Evolutionary conservation across 768 basidiomycete genomes (phyloP), one percentile per base, ranked within the genome.

Genomic region (Termitomyces sp.): DNA sequence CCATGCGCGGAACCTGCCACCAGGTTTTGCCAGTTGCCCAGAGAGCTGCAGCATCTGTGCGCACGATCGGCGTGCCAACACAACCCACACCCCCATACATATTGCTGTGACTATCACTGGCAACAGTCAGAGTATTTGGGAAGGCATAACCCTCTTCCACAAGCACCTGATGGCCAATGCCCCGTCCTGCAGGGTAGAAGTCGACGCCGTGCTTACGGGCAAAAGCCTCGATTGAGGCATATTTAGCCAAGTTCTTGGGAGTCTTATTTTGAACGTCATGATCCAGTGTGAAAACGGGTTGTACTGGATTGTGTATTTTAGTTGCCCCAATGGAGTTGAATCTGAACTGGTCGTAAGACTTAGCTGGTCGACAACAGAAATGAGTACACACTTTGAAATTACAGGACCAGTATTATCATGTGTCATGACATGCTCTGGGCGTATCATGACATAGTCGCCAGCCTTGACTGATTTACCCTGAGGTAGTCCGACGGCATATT

Each of bases 381-480:
- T 31, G 20, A 64, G 31, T 8, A 79, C 89, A 70, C 70, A 95
- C 95, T 98, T 99, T 71, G 91, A 88, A 62, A 99, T 96, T 64
- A 99, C 96, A 7, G 97, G 96, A 0, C 95, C 97, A 12, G 97
- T 99, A 72, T 98, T 98, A 70, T 99, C 97, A 66, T 96, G 94
- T 10, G 93, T 96, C 94, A 96, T 96, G 67, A 98, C 95, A 83
- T 98, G 94, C 72, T 98, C 89, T 29, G 97, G 97, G 46, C 87
- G 86, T 76, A 99, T 97, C 96, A 98, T 99, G 43, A 98, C 95
- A 86, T 98, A 98, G 87, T 99, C 97, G 14, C 96, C 97, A 42
- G 95, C 92, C 67, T 86, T 87, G 66, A 98, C 92, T 15, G 81
- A 77, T 72, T 89, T 92, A 48, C 89, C 90, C 56, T 81, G 75